phyloP scores from a whole-genome alignment of 1,284 basidiomycete species.

The Mycena sp. region DNA sequence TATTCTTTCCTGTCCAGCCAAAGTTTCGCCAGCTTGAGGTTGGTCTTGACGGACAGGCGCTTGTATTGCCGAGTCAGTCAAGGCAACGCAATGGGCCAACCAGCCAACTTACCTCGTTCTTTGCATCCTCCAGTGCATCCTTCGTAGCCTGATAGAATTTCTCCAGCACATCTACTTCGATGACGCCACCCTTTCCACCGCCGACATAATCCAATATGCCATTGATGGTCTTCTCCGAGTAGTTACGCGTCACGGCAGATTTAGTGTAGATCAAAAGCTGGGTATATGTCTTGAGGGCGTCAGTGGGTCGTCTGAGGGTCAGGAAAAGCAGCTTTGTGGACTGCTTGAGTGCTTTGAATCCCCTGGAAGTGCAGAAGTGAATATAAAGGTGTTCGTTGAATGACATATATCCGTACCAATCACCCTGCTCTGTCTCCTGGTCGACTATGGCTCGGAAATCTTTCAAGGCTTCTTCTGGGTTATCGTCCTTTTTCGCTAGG shows the following conservation, averaged over 20 bases:
- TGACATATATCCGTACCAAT: constrained; percentile 71
- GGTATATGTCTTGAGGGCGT: constrained; percentile 89
- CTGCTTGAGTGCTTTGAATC: constrained; percentile 99
- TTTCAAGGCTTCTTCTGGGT: constrained; percentile 88
- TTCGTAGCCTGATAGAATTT: constrained; percentile 96
- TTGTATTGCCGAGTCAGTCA: constrained; percentile 43
- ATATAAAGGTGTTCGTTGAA: neutral
- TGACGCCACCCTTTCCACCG: constrained; percentile 82
- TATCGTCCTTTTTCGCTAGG: constrained; percentile 92
- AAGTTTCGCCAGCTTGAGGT: constrained; percentile 96
- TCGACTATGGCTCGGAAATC: constrained; percentile 91
- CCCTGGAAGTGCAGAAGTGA: constrained; percentile 66
- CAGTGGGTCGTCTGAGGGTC: constrained; percentile 77
- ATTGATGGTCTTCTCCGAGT: constrained; percentile 98
- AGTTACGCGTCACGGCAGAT: constrained; percentile 89
- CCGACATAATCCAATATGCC: constrained; percentile 98
- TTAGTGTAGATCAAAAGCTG: constrained; percentile 92
- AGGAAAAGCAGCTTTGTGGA: constrained; percentile 96
- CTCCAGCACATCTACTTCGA: constrained; percentile 91
- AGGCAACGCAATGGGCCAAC: neutral
- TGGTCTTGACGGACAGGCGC: constrained; percentile 95
- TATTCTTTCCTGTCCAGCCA: constrained; percentile 98
- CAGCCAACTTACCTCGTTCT: constrained; percentile 83
- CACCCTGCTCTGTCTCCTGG: constrained; percentile 89
- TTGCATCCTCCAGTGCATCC: constrained; percentile 89